Evolutionary conservation across 768 basidiomycete genomes (phyloP).

Genomic region (Termitomyces sp.): DNA sequence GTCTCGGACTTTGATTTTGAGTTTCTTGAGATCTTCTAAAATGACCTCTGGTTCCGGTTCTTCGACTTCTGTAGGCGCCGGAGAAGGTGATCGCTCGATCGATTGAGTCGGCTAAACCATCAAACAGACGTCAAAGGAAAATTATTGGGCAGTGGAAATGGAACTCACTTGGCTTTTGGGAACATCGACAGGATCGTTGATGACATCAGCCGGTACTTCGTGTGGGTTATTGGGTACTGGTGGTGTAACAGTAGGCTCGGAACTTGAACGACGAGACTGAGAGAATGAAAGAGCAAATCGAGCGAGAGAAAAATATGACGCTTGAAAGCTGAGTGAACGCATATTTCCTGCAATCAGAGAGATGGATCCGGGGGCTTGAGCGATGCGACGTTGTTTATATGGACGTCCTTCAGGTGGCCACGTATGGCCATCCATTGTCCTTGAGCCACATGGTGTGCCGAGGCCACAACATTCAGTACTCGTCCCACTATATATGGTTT

Average conservation of each 20-base stretch:
- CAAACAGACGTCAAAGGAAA: not conserved
- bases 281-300: slow-evolving; percentile 10
- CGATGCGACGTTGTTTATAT: slow-evolving; percentile 10
- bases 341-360: slow-evolving; percentile 11
- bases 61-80: slow-evolving; percentile 32
- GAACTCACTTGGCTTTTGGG: slow-evolving; percentile 9
- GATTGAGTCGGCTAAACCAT: not conserved
- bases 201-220: not conserved
- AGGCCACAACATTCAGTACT: slow-evolving; percentile 11
- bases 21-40: slow-evolving; percentile 19
- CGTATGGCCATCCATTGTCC: slow-evolving; percentile 15
- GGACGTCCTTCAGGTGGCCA: slow-evolving; percentile 7
- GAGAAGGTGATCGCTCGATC: slow-evolving; percentile 23
- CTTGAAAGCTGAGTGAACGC: slow-evolving; percentile 11
- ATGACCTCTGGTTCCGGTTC: slow-evolving; percentile 34
- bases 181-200: not conserved
- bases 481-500: not conserved
- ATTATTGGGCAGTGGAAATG: not conserved
- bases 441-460: slow-evolving; percentile 14
- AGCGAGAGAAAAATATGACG: not conserved
- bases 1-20: slow-evolving; percentile 39
- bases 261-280: slow-evolving; percentile 8
- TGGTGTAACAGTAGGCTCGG: slow-evolving; percentile 8
- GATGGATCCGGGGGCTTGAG: not conserved
- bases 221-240: not conserved